Evolutionary conservation across 2,329 filamentous ascomycete genomes (phyloP), one percentile per base, ranked within the genome.

Genomic region (Mycosphaerella sp.): DNA sequence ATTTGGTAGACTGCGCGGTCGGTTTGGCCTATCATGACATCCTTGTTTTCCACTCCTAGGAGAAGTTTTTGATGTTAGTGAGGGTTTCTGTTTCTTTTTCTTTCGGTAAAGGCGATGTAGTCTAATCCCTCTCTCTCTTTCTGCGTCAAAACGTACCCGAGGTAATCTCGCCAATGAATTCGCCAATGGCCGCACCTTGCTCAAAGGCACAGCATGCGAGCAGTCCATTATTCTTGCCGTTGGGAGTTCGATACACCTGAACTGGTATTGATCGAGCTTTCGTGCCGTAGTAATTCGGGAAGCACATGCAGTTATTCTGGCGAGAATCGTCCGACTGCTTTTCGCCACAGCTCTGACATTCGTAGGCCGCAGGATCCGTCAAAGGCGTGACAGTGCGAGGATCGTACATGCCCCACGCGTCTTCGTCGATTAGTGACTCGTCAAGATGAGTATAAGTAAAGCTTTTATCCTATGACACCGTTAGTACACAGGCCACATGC

Each of bases 91-190:
- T n/a, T 38, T 38, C 34, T 21, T 21, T 2, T 21, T 17, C 14
- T 17, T 17, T 17, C 14, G 14, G 14, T 17, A 36, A 3, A 36
- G 4, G 9, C 12, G 34, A 8, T 36, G 34, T 10, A 9, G 9
- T 10, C 5, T n/a, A 4, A 4, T 26, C 26, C 26, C 26, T 6
- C 6, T 7, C 26, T 29, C 26, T 29, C 26, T 6, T 4, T 12
- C 34, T 4, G 21, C 3, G 21, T 21, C 21, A 21, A 21, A 8
- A 38, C 12, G 12, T 38, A 38, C 34, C 78, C 49, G 74, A 76
- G 0, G 79, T 82, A 32, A 82, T 71, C 26, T 78, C 64, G 2
- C 80, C 80, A 4, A 80, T 73, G 53, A 82, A 80, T 62, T 82
- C 79, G 2, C 78, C 78, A 12, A 82, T 72, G 0, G 77, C 77